Base-by-base conservation (phyloP, 2,329 filamentous ascomycete genomes). In the Xylariomycetidae sp. region DNA sequence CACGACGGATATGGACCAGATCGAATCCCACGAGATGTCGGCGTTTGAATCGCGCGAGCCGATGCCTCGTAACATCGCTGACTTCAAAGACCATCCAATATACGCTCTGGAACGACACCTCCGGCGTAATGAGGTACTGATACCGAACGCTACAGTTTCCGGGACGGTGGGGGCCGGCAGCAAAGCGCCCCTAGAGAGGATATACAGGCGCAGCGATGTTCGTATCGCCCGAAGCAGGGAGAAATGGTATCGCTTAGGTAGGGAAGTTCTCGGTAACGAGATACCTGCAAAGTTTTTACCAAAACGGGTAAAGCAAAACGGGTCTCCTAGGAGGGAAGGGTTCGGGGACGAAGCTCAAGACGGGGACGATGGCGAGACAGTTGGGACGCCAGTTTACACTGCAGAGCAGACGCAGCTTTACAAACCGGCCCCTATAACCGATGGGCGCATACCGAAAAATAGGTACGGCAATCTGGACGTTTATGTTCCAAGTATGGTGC, bases 401-500 rank as follows among this genome's bases (percentile, higher is more conserved):
- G 54, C 69, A 13, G 71, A 77, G 7, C 80, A 88, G 51, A 87
- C 90, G 0, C 74, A 83, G 11, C 40, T 81, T 0, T 97, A 94
- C 58, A 62, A 75, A 10, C 77, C 90, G 1, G 84, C 87, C 1
- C 82, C 88, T 0, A 81, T 97, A 2, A 67, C 85, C 4, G 64
- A 80, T 32, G 89, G 88, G 1, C 68, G 70, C 10, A 74, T 97
- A 2, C 90, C 92, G 0, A 90, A 87, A 62, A 98, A 98, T 54
- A 81, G 83, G 13, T 98, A 88, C 58, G 88, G 88, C 9, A 98
- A 98, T 53, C 82, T 97, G 38, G 92, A 97, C 51, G 75, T 94
- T 25, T 97, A 90, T 56, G 88, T 95, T 9, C 82, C 87, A 0
- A 87, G 80, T 41, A 97, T 98, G 92, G 71, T 97, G 1, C 92